phyloP scores from a whole-genome alignment of 2,329 filamentous ascomycete species.

The Ceratocystis eucalypticola region DNA sequence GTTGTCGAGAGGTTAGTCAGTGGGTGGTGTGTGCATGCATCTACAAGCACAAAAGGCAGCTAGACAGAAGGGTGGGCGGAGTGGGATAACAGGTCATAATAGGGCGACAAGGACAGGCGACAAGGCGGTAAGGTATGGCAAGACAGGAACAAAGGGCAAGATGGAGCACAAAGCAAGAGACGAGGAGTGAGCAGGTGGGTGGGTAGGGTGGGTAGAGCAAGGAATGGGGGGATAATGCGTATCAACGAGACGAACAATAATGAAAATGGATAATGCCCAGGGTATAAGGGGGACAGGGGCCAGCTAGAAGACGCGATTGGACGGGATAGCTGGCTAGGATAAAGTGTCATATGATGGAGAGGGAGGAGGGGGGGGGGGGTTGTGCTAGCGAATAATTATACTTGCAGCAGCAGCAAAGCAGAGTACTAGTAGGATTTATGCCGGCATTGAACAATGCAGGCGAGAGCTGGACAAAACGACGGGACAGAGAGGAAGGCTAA shows the following conservation, averaged over 20 bases:
- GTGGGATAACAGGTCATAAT: background rate
- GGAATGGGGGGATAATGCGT: background rate
- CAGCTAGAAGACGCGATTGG: background rate
- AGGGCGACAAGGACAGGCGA: background rate
- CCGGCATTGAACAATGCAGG: background rate
- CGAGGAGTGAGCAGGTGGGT: background rate
- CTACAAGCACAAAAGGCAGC: background rate
- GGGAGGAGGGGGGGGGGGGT: background rate
- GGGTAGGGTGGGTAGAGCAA: background rate
- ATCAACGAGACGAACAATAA: background rate
- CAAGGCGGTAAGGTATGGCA: background rate
- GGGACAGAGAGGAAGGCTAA: background rate
- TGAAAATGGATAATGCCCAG: background rate
- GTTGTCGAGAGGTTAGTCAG: slow-evolving; percentile 1
- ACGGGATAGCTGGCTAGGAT: background rate
- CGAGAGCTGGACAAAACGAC: background rate
- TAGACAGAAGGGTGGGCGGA: background rate
- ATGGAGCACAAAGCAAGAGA: background rate
- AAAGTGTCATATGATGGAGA: slow-evolving; percentile 1
- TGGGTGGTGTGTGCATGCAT: background rate
- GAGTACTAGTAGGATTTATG: background rate
- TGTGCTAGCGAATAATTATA: background rate
- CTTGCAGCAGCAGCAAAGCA: background rate
- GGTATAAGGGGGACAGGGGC: background rate
- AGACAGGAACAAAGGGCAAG: background rate